A percentile compares a stretch with the other conserved stretches of the same genome.
Evolutionary conservation across 2,329 filamentous ascomycete species (phyloP).

Genomic region (Ophiocordyceps camponoti-saundersi): DNA sequence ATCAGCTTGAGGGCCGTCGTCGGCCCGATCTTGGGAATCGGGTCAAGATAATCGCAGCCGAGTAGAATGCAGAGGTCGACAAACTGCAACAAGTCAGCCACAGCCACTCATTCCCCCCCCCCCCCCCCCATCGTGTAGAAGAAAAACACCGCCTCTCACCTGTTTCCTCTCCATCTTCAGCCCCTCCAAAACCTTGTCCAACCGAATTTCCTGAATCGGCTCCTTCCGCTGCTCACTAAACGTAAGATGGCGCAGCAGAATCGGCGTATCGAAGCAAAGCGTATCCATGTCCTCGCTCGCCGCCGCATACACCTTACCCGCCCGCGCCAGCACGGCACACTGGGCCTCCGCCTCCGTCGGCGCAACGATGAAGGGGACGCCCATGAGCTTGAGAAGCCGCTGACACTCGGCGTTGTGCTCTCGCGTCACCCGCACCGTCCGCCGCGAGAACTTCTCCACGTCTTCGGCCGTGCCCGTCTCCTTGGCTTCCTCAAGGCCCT

Average conservation of each 20-base stretch:
- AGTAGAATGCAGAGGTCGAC: constrained; percentile 96
- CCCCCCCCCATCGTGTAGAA: too few relatives aligned
- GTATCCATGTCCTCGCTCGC: constrained; percentile 96
- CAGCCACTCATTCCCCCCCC: too few relatives aligned
- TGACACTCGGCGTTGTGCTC: constrained; percentile 97
- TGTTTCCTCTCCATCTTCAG: constrained; percentile 75
- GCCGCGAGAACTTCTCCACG: constrained; percentile 90
- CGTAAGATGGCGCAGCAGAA: constrained; percentile 80
- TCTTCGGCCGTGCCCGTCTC: constrained; percentile 94
- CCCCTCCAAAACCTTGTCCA: constrained; percentile 75
- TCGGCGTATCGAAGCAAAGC: constrained; percentile 85
- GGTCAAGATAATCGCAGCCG: constrained; percentile 94
- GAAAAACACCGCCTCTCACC: constrained; percentile 26
- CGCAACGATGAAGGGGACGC: constrained; percentile 88
- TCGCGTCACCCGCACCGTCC: constrained; percentile 85
- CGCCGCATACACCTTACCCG: constrained; percentile 89
- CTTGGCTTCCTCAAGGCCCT: constrained; percentile 85
- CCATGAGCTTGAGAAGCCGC: constrained; percentile 74
- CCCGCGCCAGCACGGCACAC: constrained; percentile 72
- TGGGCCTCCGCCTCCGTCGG: constrained; percentile 99
- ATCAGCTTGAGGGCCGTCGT: constrained; percentile 87
- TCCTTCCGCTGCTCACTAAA: constrained; percentile 97
- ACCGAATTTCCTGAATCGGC: constrained; percentile 86
- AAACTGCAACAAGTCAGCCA: constrained; percentile 57
- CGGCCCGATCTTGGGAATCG: constrained; percentile 86